A percentile compares a stretch with the other conserved stretches of the same genome.
Evolutionary conservation across 305 asterid species (phyloP).

Genomic region (Fraxinus xanthoxyloides): DNA sequence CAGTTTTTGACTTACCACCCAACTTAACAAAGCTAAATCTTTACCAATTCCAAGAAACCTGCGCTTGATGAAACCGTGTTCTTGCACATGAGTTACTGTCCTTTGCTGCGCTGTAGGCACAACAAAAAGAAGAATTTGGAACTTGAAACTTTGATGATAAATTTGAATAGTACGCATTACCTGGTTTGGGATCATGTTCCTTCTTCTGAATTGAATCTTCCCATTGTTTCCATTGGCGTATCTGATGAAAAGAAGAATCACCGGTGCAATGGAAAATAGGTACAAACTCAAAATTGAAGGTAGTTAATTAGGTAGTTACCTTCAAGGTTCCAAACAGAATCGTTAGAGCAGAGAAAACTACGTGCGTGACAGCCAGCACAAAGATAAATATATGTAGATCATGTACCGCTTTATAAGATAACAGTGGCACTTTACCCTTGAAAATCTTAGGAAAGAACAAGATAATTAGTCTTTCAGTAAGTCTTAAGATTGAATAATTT

Average conservation of each 20-base stretch:
- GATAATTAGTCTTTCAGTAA: not conserved
- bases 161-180: conserved; percentile 14
- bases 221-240: conserved; percentile 60
- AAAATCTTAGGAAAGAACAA: not conserved
- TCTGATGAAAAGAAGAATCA: conserved; percentile 28
- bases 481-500: not conserved
- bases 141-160: not conserved
- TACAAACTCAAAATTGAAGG: not conserved
- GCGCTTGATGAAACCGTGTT: conserved; percentile 54
- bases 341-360: conserved; percentile 55
- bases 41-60: conserved; percentile 50
- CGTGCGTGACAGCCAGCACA: conserved; percentile 67
- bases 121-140: not conserved
- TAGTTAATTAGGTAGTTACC: conserved; percentile 25
- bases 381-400: conserved; percentile 77
- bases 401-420: conserved; percentile 58
- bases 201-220: conserved; percentile 49
- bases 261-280: not conserved
- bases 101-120: conserved; percentile 32
- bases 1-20: conserved; percentile 51
- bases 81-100: conserved; percentile 48
- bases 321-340: conserved; percentile 48
- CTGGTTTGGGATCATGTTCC: conserved; percentile 40
- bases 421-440: conserved; percentile 58
- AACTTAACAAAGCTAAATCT: conserved; percentile 37